Evolutionary conservation across 345 rosid species (phyloP), one percentile per base, ranked within the genome.

Genomic region (Streptanthus diversifolius): DNA sequence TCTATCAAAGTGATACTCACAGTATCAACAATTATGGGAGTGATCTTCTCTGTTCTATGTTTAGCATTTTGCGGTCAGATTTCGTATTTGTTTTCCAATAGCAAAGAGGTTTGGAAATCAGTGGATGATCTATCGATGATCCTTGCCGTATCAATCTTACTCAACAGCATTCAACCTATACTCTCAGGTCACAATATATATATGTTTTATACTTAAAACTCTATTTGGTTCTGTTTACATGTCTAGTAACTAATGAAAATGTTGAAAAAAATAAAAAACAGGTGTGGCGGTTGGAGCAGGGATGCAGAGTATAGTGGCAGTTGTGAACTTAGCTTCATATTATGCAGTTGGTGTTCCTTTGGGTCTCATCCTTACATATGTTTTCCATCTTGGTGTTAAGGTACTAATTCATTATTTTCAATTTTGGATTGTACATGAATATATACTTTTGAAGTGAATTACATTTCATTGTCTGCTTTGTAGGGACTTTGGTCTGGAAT

Each of bases 281-380:
- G 93, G 97, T 10, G 93, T 82, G 21, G 97, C 91, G 10, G 82
- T 90, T 15, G 93, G 95, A 35, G 90, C 97, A 43, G 97, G 97
- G 4, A 57, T 88, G 81, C 92, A 90, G 41, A 41, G 77, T 35
- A 57, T 74, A 56, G 92, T 85, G 48, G 97, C 92, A 32, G 72
- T 78, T 49, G 80, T 90, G 44, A 90, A 87, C 43, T 58, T 87
- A 27, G 72, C 29, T 29, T 82, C 88, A 37, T 90, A 86, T 76
- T 88, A 90, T 55, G 30, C 83, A 2, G 29, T 85, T 77, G 97
- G 97, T 19, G 60, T 88, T 0, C 97, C 97, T 5, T 29, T 85
- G 14, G 97, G 97, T 17, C 64, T 82, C 51, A n/a, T 85, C 44
- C 85, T 90, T 8, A 90, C 85, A 30, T 80, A 85, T 62, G 83